Conservation (phyloP, 768 basidiomycete species). For the Daedaleopsis nitida region DNA sequence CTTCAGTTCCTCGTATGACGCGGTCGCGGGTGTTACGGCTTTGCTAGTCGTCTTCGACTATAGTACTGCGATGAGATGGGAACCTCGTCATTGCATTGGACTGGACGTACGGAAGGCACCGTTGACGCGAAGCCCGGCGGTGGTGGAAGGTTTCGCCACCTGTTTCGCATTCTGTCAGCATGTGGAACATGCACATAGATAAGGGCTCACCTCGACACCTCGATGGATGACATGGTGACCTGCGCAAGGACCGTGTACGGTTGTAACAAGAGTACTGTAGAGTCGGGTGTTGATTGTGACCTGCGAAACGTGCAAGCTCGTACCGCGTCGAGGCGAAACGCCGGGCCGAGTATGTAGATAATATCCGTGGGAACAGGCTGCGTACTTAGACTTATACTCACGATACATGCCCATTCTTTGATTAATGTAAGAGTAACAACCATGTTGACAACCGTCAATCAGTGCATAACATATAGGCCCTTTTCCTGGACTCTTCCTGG, state of each 20-base stretch:
- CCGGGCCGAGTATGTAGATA: too few species aligned
- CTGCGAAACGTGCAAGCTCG: too few species aligned
- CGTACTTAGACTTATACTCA: too few species aligned
- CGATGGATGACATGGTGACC: constrained; percentile 3
- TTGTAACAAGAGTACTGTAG: background rate
- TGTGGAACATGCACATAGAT: background rate
- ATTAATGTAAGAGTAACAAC: too few species aligned
- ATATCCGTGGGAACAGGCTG: too few species aligned
- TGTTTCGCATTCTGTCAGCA: constrained; percentile 23
- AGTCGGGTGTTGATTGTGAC: too few species aligned
- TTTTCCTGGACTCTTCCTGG: too few species aligned
- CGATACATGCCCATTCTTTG: too few species aligned
- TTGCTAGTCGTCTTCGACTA: constrained; percentile 48
- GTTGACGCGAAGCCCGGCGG: constrained; percentile 69
- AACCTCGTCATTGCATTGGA: background rate
- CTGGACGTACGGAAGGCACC: constrained; percentile 34
- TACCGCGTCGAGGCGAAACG: too few species aligned
- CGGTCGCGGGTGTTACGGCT: constrained; percentile 35
- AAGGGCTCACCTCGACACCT: constrained; percentile 19
- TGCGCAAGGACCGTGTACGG: background rate
- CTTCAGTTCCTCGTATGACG: constrained; percentile 68
- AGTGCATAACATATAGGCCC: too few species aligned
- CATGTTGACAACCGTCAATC: too few species aligned
- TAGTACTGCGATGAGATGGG: background rate
- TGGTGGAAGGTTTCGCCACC: constrained; percentile 65